These are phyloP conservation scores for Nidularia pulvinata DNA, from an alignment of 768 basidiomycete genomes.

Conservation along the genomic window DNA sequence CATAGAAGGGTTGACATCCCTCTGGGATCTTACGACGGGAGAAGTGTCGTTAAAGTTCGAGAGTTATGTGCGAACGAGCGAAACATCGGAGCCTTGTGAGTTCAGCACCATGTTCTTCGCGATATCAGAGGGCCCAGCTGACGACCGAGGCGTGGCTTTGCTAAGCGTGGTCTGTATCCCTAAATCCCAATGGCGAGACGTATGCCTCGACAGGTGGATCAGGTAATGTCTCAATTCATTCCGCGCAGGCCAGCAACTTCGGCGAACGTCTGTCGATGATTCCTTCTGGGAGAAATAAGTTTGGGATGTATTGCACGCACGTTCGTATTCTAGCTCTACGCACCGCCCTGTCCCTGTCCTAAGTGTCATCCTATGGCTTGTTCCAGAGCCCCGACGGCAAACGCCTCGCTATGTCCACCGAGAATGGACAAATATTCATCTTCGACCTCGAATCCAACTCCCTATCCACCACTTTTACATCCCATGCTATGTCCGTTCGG, in stretches of 20 bases:
- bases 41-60: conserved; percentile 65
- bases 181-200: conserved; percentile 72
- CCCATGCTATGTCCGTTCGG: conserved; percentile 90
- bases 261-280: conserved; percentile 61
- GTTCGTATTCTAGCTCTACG: conserved; percentile 31
- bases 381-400: conserved; percentile 86
- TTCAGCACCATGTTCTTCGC: conserved; percentile 6
- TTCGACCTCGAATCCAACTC: conserved; percentile 76
- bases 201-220: conserved; percentile 76
- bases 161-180: conserved; percentile 82
- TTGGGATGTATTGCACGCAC: conserved; percentile 74
- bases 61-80: conserved; percentile 64
- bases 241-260: conserved; percentile 65
- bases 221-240: conserved; percentile 73
- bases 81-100: conserved; percentile 71
- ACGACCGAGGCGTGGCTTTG: not conserved
- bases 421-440: conserved; percentile 87
- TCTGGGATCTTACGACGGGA: conserved; percentile 73
- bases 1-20: conserved; percentile 77
- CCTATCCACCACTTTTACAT: conserved; percentile 71
- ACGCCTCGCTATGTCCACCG: conserved; percentile 78
- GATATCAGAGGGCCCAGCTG: not conserved
- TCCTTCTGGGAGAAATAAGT: conserved; percentile 70
- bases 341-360: not conserved
- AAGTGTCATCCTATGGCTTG: conserved; percentile 2